These are phyloP conservation scores for Cordyceps javanica DNA, from an alignment of 2,329 filamentous ascomycete species.

Conservation along the genomic window DNA sequence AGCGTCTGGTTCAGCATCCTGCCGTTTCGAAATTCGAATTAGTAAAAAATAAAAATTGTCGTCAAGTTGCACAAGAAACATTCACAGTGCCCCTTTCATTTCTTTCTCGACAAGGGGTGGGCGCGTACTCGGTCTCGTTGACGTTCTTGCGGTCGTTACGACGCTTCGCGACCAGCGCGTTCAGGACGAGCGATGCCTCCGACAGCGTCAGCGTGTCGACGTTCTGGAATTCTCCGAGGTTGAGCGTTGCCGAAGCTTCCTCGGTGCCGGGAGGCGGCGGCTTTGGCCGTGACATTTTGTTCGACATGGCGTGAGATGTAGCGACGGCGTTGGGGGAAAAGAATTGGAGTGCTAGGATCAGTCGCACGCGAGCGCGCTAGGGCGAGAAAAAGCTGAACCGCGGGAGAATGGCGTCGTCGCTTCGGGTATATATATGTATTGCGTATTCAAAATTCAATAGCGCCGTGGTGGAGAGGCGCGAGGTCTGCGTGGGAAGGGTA, in stretches of 20 bases:
- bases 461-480: constrained; percentile 9
- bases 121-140: constrained; percentile 72
- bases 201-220: constrained; percentile 89
- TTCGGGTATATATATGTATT: background rate
- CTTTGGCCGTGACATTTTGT: constrained; percentile 59
- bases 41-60: constrained; percentile 1
- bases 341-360: background rate
- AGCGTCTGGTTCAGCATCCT: constrained; percentile 81
- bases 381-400: background rate
- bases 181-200: constrained; percentile 86
- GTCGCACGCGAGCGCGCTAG: background rate
- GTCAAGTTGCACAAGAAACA: background rate
- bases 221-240: constrained; percentile 88
- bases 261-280: constrained; percentile 71
- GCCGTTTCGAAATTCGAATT: background rate
- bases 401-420: background rate
- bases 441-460: background rate
- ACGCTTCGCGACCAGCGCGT: constrained; percentile 77
- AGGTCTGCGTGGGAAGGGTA: constrained; percentile 1
- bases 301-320: constrained; percentile 26
- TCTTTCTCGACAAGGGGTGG: background rate
- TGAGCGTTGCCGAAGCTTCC: constrained; percentile 74
- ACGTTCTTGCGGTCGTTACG: constrained; percentile 74
- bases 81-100: background rate
- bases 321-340: no score